Evolutionary conservation across 495 filamentous ascomycete species (phyloP), one percentile per base, ranked within the genome.

Genomic region (Podospora comata): DNA sequence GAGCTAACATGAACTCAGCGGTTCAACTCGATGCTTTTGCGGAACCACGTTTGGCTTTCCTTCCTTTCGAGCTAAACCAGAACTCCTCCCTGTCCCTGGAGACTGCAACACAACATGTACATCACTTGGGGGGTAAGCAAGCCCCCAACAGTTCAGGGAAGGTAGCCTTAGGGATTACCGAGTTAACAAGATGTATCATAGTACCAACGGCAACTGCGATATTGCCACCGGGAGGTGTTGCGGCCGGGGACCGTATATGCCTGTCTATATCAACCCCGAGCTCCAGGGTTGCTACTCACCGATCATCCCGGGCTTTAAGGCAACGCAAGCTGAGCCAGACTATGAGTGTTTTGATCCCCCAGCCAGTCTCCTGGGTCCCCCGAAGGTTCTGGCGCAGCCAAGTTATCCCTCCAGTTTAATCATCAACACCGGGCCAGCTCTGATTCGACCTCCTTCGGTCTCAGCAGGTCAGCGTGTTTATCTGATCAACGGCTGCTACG

Each of bases 211-310:
- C 30, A 23, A 20, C 32, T 63, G 61, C 20, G 30, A 63, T 63
- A 5, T 63, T 5, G 27, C 30, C 16, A 26, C 30, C 3, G 13
- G 9, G 32, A 63, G 16, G n/a, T 63, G 61, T n/a, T 63, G 61
- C 61, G 61, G 61, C 15, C 61, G 61, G 0, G 30, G 30, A n/a
- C 13, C 27, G 15, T 39, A n/a, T 48, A 32, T 32, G 27, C 61
- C 61, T n/a, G 34, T 63, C 11, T 63, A 63, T 32, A 63, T 63
- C 61, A 63, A 63, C 61, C 28, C 61, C 30, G 61, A 63, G 20
- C 61, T 63, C 5, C 61, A 63, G 30, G 61, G 61, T 13, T 63
- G 61, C 30, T 63, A 63, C 61, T 19, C 27, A 19, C 61, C 61
- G 13, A 5, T 18, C 30, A 63, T 63, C 61, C 61, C 61, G 20